Percentiles rank a stretch among this genome's conserved stretches.
Conservation (phyloP, 75 land plant species). For the Ceratopteris richardii region DNA sequence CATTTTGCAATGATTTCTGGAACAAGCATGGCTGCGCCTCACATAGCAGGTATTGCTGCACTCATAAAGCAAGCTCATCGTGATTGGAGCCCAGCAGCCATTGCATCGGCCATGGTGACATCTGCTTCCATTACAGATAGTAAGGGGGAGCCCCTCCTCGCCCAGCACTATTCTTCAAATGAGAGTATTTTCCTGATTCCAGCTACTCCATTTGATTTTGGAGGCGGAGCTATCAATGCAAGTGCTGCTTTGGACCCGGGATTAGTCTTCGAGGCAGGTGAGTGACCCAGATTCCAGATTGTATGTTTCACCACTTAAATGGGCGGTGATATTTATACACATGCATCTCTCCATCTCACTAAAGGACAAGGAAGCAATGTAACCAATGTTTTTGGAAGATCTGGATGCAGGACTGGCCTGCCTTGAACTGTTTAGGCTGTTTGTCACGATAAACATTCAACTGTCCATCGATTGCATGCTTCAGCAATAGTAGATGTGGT, state of each 20-base stretch:
- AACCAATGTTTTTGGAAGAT: no score
- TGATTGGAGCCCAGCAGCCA: slow-evolving; percentile 86
- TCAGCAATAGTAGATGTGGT: no score
- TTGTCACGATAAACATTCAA: no score
- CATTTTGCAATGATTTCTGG: slow-evolving; percentile 88
- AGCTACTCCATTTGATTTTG: slow-evolving; percentile 93
- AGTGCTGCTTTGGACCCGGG: slow-evolving; percentile 90
- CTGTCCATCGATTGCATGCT: no score
- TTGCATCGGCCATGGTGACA: slow-evolving; percentile 91
- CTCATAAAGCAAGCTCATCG: slow-evolving; percentile 75
- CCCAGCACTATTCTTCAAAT: slow-evolving; percentile 47
- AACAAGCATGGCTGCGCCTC: slow-evolving; percentile 98
- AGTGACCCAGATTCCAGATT: no score
- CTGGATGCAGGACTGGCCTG: no score
- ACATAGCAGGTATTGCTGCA: slow-evolving; percentile 92
- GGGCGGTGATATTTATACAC: no score
- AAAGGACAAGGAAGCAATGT: no score
- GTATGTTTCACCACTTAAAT: no score
- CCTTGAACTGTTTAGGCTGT: no score
- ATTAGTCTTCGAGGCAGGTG: slow-evolving; percentile 91
- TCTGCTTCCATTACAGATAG: slow-evolving; percentile 54
- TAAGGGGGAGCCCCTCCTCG: slow-evolving; percentile 51
- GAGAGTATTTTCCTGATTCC: slow-evolving; percentile 21
- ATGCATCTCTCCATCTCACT: no score
- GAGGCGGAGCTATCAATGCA: slow-evolving; percentile 79